Percentiles rank a stretch among this genome's conserved stretches.
Evolutionary conservation across 1,284 basidiomycete genomes (phyloP).

Genomic region (Ganoderma sinense): DNA sequence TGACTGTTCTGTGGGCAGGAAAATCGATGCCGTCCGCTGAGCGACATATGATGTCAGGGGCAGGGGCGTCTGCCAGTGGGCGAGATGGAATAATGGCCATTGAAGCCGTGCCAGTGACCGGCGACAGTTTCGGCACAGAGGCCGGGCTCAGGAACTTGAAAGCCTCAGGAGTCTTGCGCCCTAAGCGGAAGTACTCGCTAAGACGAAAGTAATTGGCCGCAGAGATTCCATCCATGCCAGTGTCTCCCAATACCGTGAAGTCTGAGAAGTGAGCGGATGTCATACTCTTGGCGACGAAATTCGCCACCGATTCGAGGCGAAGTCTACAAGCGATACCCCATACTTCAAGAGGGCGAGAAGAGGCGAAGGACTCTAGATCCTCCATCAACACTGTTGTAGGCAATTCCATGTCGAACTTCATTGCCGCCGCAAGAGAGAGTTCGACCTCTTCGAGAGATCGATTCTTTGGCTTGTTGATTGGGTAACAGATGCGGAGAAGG

Average conservation of each 20-base stretch:
- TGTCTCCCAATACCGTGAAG: constrained; percentile 2
- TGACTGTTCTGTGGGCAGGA: constrained; percentile 15
- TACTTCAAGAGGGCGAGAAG: constrained; percentile 19
- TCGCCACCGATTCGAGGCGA: constrained; percentile 22
- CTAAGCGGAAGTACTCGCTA: not conserved
- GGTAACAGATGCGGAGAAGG: constrained; percentile 49
- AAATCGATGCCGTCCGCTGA: constrained; percentile 31
- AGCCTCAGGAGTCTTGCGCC: not conserved
- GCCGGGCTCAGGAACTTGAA: not conserved
- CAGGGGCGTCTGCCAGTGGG: not conserved
- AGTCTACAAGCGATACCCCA: constrained; percentile 26
- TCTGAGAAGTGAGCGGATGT: no score
- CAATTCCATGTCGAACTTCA: constrained; percentile 31
- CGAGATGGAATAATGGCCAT: no score
- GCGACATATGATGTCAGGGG: constrained; percentile 26
- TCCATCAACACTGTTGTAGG: constrained; percentile 14
- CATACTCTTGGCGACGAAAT: no score
- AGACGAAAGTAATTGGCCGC: constrained; percentile 28
- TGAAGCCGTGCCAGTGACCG: no score
- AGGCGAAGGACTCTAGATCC: constrained; percentile 7
- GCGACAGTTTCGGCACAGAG: no score
- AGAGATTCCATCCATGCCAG: constrained; percentile 21
- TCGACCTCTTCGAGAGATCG: constrained; percentile 19
- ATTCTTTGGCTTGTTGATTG: constrained; percentile 33
- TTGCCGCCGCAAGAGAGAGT: constrained; percentile 23